Conservation (phyloP, 2,329 filamentous ascomycete species). For the Alternaria triticina region DNA sequence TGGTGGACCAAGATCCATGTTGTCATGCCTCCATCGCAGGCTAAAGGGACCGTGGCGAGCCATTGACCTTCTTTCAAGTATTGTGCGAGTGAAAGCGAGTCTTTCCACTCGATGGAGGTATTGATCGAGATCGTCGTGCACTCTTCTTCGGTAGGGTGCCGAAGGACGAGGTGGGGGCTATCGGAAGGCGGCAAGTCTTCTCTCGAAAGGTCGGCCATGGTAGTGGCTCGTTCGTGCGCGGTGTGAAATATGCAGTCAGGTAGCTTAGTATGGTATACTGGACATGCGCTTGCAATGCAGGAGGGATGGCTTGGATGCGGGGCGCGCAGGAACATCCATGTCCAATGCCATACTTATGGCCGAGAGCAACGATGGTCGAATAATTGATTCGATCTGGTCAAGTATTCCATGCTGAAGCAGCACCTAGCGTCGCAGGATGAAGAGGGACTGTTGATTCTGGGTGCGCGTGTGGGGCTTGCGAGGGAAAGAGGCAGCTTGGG, state of each 20-base stretch:
- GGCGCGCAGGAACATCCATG: not conserved
- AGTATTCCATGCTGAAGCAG: not conserved
- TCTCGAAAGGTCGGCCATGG: not conserved
- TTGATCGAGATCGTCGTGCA: not conserved
- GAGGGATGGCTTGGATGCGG: not conserved
- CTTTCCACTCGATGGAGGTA: not conserved
- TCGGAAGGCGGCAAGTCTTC: not conserved
- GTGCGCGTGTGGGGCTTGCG: not conserved
- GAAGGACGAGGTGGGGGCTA: not conserved
- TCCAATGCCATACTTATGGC: not conserved
- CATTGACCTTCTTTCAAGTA: not conserved
- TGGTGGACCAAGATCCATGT: constrained; percentile 62
- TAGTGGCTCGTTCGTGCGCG: not conserved
- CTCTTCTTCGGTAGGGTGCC: not conserved
- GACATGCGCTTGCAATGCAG: not conserved
- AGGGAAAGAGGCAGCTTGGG: no score
- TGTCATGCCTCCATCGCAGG: constrained; percentile 60
- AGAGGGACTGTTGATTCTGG: not conserved
- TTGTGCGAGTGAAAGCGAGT: not conserved
- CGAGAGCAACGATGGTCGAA: not conserved
- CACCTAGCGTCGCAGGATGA: not conserved
- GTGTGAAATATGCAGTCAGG: accelerated
- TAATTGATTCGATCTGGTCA: not conserved
- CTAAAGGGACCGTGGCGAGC: constrained; percentile 59
- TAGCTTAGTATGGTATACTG: not conserved